phyloP scores from a whole-genome alignment of 805 yeast genomes.

The Wickerhamiella dianesei region DNA sequence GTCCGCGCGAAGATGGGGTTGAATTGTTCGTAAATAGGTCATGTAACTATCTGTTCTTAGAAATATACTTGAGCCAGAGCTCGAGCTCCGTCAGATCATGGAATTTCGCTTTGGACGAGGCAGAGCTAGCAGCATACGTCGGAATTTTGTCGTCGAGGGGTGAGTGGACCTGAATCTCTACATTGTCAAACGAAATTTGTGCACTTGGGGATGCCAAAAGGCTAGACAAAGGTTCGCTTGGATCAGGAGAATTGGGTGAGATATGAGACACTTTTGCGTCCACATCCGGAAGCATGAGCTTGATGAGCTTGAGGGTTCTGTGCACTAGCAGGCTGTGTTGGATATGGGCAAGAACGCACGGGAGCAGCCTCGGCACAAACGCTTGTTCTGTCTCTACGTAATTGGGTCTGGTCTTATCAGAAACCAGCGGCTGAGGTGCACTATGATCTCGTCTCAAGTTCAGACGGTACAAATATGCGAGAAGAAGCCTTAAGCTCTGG shows the following conservation, averaged over 20 bases:
- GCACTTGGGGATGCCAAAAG: background rate
- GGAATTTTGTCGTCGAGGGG: constrained; percentile 18
- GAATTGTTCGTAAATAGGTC: no score
- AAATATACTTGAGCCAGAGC: constrained; percentile 25
- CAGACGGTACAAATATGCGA: constrained; percentile 43
- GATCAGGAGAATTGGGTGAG: background rate
- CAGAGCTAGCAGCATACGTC: constrained; percentile 3
- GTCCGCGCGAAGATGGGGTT: no score
- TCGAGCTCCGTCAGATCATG: constrained; percentile 26
- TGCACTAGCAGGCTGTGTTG: constrained; percentile 16
- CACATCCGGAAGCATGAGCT: constrained; percentile 15
- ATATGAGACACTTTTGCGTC: background rate
- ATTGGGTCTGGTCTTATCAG: constrained; percentile 9
- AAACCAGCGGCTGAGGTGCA: constrained; percentile 19
- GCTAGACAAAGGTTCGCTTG: background rate
- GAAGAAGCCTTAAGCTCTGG: constrained; percentile 42
- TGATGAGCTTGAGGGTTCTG: constrained; percentile 13
- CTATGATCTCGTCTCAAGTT: constrained; percentile 28
- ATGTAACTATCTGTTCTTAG: background rate
- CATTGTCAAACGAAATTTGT: background rate
- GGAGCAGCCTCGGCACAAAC: constrained; percentile 14
- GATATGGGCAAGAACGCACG: constrained; percentile 25
- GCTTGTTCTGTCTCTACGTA: constrained; percentile 1
- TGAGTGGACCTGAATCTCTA: constrained; percentile 13
- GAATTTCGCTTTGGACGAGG: constrained; percentile 12